Evolutionary conservation across 805 yeast species (phyloP), one percentile per base, ranked within the genome.

Genomic region (Vanderwaltozyma tropicalis): DNA sequence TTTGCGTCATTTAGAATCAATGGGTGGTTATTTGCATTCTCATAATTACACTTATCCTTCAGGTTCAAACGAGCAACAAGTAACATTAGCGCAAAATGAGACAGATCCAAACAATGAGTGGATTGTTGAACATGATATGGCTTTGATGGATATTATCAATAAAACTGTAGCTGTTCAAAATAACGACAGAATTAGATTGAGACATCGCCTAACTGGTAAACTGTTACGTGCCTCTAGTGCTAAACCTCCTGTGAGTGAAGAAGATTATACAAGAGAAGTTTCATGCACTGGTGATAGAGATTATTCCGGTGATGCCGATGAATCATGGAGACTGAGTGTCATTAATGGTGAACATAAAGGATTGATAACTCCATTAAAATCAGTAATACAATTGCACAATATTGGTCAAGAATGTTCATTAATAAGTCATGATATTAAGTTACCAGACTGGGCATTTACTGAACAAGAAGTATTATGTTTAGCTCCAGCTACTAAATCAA

Each of bases 381-480:
- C 85, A 14, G 67, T 76, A 22, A 78, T 92, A 63, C 78, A 75
- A 55, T 62, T 89, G 15, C 63, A 69, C 38, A 94, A 84, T 58
- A 61, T 67, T 14, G 78, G 78, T 28, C 73, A 82, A 22, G 67
- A 71, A 22, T 92, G 98, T 60, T 66, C 68, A 15, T 59, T 92
- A 39, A 60, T 86, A 48, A 76, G 87, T n/a, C 94, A 88, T 54
- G 72, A 71, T 32, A 69, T 69, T 16, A 73, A 68, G 52, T 66
- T 92, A 29, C 96, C 96, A n/a, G 70, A 68, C 7, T 83, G 94
- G 94, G 96, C 83, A 1, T 72, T 71, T 48, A 69, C 69, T 41
- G 96, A 87, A 57, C 84, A 81, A 61, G 98, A 92, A 65, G 94
- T 89, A 10, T 63, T 86, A 29, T 92, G 98, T 58, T 71, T 86